Conservation (phyloP, 2,329 filamentous ascomycete genomes). For the Pseudocercospora vitis region DNA sequence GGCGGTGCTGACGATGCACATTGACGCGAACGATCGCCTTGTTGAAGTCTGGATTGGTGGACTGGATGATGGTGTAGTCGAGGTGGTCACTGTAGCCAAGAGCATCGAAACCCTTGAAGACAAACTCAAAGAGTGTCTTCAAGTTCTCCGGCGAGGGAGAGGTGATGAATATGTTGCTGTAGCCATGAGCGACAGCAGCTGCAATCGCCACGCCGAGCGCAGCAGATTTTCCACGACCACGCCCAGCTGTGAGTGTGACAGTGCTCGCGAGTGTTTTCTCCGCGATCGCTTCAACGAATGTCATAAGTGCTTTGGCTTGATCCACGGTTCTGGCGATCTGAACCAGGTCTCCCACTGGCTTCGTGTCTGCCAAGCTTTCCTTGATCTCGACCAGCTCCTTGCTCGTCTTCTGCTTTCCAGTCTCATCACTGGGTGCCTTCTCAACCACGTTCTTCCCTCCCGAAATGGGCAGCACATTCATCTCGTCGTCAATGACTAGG, state of each 20-base stretch:
- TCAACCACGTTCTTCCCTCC: slow-evolving; percentile 87
- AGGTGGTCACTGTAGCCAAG: slow-evolving; percentile 91
- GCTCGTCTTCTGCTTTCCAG: slow-evolving; percentile 67
- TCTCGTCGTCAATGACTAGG: slow-evolving; percentile 92
- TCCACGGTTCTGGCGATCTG: slow-evolving; percentile 87
- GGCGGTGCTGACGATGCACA: slow-evolving; percentile 88
- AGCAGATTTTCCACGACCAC: slow-evolving; percentile 95
- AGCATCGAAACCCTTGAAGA: slow-evolving; percentile 97
- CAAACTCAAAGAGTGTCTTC: slow-evolving; percentile 96
- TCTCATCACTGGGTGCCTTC: slow-evolving; percentile 70
- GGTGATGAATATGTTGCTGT: slow-evolving; percentile 99
- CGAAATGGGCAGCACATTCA: slow-evolving; percentile 96
- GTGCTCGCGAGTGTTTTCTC: slow-evolving; percentile 95
- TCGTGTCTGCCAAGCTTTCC: slow-evolving; percentile 78
- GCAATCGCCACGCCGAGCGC: slow-evolving; percentile 92
- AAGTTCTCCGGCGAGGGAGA: slow-evolving; percentile 96
- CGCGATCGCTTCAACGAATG: slow-evolving; percentile 91
- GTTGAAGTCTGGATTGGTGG: slow-evolving; percentile 97
- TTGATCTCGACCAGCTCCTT: slow-evolving; percentile 83
- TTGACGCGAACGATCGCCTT: slow-evolving; percentile 98
- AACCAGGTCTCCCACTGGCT: slow-evolving; percentile 81
- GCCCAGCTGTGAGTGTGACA: slow-evolving; percentile 85
- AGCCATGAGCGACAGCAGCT: slow-evolving; percentile 90
- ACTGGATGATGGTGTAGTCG: slow-evolving; percentile 97
- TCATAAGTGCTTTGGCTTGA: slow-evolving; percentile 94